Base-by-base conservation (phyloP, 331 rosid genomes). In the Stylosanthes scabra region DNA sequence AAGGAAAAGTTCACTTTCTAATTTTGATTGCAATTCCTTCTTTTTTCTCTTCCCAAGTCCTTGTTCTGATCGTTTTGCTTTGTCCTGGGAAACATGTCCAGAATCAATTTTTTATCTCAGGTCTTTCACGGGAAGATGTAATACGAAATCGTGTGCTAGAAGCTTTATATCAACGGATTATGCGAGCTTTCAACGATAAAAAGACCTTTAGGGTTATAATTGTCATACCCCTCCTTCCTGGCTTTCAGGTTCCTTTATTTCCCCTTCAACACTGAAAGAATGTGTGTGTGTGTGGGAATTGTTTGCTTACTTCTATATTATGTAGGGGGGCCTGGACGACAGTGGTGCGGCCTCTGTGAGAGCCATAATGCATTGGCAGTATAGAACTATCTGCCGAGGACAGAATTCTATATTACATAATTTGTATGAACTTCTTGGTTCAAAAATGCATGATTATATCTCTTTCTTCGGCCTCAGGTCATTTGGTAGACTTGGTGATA, bases 331-430 rank as follows among this genome's bases (percentile, higher is more conserved):
- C 27, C 71, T 95, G 77, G 99, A 95, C 85, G 99, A 95, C 74
- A 82, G 89, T 44, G 98, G 99, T n/a, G 99, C 99, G 31, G 99
- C 99, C 76, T 92, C 99, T 47, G 97, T 95, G 74, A 95, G 98
- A 90, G 98, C 99, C 71, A 93, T 95, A 79, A 87, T 95, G 97
- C 98, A 95, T 68, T 95, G 98, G 94, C 99, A 95, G 81, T 88
- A 92, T 80, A 92, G 97, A 84, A 92, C 99, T 57, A 95, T 95
- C 81, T 92, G 92, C 78, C 84, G 99, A 81, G 98, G 99, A 77
- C 82, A 47, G 13, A 78, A 70, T 83, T 95, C 99, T 46, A 90
- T 95, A 77, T 61, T 92, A 70, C 90, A 95, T 66, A 95, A 88
- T 81, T 89, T 95, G 59, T 73, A 63, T 67, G 86, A 88, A 25